phyloP scores from a whole-genome alignment of 352 stramenopile species.

The Globisporangium uncinulatum region DNA sequence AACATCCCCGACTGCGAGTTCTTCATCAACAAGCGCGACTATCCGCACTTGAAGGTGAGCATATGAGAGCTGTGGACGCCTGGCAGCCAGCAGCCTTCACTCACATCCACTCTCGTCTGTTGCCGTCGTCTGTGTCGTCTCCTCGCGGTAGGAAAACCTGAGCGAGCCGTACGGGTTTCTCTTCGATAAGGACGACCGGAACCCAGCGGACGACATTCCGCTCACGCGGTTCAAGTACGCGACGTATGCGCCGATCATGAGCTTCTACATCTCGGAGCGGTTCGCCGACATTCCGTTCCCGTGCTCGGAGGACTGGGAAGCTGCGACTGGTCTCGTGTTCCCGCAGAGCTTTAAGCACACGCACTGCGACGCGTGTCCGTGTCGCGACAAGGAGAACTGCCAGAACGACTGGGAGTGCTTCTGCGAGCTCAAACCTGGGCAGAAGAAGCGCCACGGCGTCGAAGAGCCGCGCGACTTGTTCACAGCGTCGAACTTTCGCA shows the following conservation, averaged over 20 bases:
- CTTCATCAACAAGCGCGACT: conserved; percentile 99
- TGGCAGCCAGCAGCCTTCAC: too few relatives aligned
- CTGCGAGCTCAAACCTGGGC: conserved; percentile 48
- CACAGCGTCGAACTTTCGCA: conserved; percentile 95
- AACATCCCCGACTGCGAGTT: conserved; percentile 98
- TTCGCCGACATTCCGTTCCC: conserved; percentile 98
- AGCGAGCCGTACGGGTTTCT: conserved; percentile 98
- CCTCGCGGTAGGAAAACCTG: conserved; percentile 79
- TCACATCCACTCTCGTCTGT: neutral
- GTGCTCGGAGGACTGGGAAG: conserved; percentile 95
- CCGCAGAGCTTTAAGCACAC: conserved; percentile 89
- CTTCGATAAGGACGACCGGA: conserved; percentile 96
- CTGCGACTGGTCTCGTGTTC: conserved; percentile 88
- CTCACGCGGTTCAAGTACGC: conserved; percentile 87
- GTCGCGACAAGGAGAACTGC: conserved; percentile 53
- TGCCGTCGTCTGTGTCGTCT: neutral
- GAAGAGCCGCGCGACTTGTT: conserved; percentile 91
- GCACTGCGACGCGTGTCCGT: conserved; percentile 74
- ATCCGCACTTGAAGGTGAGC: conserved; percentile 96
- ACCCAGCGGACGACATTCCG: conserved; percentile 91
- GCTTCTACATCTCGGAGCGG: conserved; percentile 93
- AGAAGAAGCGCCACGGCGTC: conserved; percentile 71
- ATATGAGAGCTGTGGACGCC: neutral
- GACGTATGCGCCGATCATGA: conserved; percentile 96
- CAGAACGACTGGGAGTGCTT: conserved; percentile 81